A percentile compares a stretch with the other conserved stretches of the same genome.
phyloP scores from a whole-genome alignment of 768 basidiomycete species.

The Myochromella boudieri region DNA sequence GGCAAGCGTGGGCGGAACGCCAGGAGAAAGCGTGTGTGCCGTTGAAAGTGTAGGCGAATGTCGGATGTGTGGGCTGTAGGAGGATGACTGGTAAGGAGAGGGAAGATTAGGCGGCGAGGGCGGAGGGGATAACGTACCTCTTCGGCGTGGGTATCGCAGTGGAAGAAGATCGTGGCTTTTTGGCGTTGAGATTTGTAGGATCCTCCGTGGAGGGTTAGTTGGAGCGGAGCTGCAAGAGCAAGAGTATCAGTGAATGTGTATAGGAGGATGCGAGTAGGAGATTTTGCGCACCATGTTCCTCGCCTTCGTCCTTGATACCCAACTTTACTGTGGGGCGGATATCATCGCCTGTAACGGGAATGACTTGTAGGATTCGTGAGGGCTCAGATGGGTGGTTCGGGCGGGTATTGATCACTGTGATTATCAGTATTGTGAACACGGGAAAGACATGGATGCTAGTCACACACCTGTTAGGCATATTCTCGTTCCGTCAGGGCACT shows the following conservation, averaged over 20 bases:
- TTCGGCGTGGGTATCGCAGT: constrained; percentile 23
- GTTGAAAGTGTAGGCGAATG: constrained; percentile 23
- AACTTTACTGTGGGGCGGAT: constrained; percentile 22
- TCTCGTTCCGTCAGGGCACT: constrained; percentile 32
- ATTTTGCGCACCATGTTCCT: constrained; percentile 11
- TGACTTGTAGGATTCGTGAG: constrained; percentile 31
- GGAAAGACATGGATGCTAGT: background rate
- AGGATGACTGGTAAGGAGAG: background rate
- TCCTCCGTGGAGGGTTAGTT: constrained; percentile 31
- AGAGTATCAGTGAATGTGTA: background rate
- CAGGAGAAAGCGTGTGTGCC: constrained; percentile 27
- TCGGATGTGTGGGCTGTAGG: constrained; percentile 10
- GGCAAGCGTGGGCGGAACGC: constrained; percentile 25
- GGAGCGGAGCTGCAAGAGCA: constrained; percentile 20
- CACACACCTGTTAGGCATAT: constrained; percentile 30
- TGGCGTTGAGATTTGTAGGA: constrained; percentile 25
- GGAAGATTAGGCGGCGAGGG: background rate
- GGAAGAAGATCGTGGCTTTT: constrained; percentile 29
- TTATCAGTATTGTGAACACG: background rate
- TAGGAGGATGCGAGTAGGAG: background rate
- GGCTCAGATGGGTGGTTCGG: constrained; percentile 34
- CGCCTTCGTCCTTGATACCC: constrained; percentile 14
- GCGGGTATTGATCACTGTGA: constrained; percentile 25
- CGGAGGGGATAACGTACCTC: constrained; percentile 15
- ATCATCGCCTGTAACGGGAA: constrained; percentile 26